Evolutionary conservation across 2,329 filamentous ascomycete species (phyloP).

Genomic region (Clarireedia homoeocarpa): DNA sequence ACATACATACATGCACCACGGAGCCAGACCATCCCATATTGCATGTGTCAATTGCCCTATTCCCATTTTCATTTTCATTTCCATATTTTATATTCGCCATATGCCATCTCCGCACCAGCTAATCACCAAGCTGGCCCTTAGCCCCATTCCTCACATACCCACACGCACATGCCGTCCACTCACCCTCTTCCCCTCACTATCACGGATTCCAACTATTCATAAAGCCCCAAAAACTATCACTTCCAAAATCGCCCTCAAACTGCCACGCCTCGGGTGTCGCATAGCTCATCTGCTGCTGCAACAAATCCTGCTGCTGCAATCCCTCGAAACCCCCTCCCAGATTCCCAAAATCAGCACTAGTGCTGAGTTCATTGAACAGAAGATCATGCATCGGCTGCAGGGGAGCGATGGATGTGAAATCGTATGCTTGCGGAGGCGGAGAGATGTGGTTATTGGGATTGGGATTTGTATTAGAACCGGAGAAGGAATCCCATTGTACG

Average conservation of each 20-base stretch:
- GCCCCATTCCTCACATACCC: no score
- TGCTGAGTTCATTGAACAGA: conserved; percentile 44
- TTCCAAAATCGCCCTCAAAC: conserved; percentile 47
- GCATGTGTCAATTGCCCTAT: no score
- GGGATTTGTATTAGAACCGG: not conserved
- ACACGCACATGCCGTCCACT: no score
- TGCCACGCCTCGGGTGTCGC: conserved; percentile 31
- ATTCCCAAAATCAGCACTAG: conserved; percentile 10
- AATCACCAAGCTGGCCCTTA: no score
- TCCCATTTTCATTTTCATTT: no score
- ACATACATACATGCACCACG: no score
- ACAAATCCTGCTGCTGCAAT: not conserved
- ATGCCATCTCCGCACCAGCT: no score
- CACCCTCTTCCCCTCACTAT: not conserved
- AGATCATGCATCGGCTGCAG: conserved; percentile 51
- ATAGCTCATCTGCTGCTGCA: conserved; percentile 8
- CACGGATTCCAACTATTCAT: conserved; percentile 38
- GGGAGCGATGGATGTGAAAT: conserved; percentile 44
- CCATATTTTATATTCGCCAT: no score
- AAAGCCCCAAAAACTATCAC: conserved; percentile 49
- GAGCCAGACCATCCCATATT: no score
- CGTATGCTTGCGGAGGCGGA: conserved; percentile 28
- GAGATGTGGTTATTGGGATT: no score
- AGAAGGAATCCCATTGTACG: conserved; percentile 15
- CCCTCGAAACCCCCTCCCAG: not conserved